Evolutionary conservation across 2,329 filamentous ascomycete species (phyloP), one percentile per base, ranked within the genome.

Genomic region (Blastomyces percursus): DNA sequence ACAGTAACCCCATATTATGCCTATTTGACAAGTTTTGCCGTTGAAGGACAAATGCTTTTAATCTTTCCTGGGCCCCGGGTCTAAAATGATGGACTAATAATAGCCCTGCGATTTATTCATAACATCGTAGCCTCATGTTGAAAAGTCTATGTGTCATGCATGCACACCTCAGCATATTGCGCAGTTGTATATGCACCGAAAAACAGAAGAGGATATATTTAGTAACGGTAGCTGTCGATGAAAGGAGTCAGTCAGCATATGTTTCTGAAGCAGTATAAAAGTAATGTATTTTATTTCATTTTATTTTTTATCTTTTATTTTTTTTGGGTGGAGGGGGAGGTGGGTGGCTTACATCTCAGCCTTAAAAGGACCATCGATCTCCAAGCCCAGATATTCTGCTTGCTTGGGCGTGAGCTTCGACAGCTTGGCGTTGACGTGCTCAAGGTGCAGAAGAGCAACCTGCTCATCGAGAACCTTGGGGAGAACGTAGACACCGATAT

Each of bases 391-490:
- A 84, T 99, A 99, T 75, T 97, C 94, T 70, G 91, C 88, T 85
- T 99, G 94, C 71, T 88, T 88, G 65, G 83, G 74, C 75, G 86
- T 90, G 76, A 99, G 87, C 79, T 86, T 87, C 77, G 88, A 90
- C 74, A 99, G 86, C 85, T 97, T 91, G 74, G 85, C 94, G 81
- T 96, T 95, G 84, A 91, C 88, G 84, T 97, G 94, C 68, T 82
- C 85, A 70, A 96, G 83, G 82, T 99, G 94, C 70, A 96, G 89
- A 75, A 88, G 85, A 76, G 94, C 94, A 75, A 99, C 94, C 82
- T 96, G 91, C 87, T 99, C 94, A 74, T 99, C 94, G 69, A 99
- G 87, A 74, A 96, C 91, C 91, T 99, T 99, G 80, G 94, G 94
- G 72, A 96, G 85, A 72, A 95, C 92, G 80, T 95, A 96, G 81